Evolutionary conservation across 1,139 yeast species (phyloP).

Genomic region (Protomyces inundatus): DNA sequence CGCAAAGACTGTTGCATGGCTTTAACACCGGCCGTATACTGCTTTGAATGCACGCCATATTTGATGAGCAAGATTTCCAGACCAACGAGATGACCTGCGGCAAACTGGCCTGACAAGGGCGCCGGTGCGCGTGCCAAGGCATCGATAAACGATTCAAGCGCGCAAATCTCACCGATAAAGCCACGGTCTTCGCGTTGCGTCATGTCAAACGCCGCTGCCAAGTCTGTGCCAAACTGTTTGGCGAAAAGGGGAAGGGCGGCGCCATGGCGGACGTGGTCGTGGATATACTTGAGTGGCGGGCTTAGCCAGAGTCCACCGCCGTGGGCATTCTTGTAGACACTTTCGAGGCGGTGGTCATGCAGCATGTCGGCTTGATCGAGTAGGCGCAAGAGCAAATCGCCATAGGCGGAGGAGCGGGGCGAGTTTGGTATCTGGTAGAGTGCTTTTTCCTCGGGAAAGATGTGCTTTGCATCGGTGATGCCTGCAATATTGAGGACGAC

Average conservation of each 20-base stretch:
- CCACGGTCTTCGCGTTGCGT: constrained; percentile 23
- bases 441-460: constrained; percentile 25
- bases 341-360: constrained; percentile 12
- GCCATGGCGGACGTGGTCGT: constrained; percentile 24
- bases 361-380: constrained; percentile 22
- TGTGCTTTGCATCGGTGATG: constrained; percentile 15
- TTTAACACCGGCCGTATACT: constrained; percentile 15
- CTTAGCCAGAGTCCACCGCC: constrained; percentile 25
- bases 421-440: constrained; percentile 22
- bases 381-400: constrained; percentile 17
- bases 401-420: constrained; percentile 27
- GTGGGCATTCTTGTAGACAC: constrained; percentile 24
- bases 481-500: constrained; percentile 27
- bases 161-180: constrained; percentile 28
- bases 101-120: constrained; percentile 7
- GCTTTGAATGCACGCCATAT: constrained; percentile 25
- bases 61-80: constrained; percentile 24
- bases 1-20: constrained; percentile 21
- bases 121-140: constrained; percentile 15
- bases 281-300: constrained; percentile 23
- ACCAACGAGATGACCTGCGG: constrained; percentile 22
- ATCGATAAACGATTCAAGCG: constrained; percentile 23
- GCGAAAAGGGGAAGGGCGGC: constrained; percentile 13
- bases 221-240: constrained; percentile 19
- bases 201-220: constrained; percentile 23